A percentile compares a stretch with the other conserved stretches of the same genome.
phyloP scores from a whole-genome alignment of 306 rosid species.

The Quercus berberidifolia region DNA sequence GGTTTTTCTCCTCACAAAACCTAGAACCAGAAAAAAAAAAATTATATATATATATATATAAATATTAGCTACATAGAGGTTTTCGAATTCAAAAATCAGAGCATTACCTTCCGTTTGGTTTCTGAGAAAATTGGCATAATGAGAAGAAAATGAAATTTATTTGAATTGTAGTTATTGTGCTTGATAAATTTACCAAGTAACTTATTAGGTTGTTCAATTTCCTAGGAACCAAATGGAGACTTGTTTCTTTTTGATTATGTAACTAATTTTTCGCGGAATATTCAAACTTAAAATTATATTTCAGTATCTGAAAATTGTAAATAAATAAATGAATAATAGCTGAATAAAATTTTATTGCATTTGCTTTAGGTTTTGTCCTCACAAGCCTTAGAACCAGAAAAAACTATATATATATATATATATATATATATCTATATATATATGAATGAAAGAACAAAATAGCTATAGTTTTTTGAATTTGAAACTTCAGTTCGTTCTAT shows the following conservation, averaged over 20 bases:
- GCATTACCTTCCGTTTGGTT: neutral
- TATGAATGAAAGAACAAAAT: too few relatives aligned
- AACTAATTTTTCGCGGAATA: neutral
- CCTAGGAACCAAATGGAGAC: neutral
- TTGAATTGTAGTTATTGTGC: neutral
- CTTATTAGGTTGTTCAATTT: neutral
- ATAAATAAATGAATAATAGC: neutral
- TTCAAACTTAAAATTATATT: neutral
- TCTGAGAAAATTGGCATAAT: neutral
- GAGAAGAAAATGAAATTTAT: too few relatives aligned
- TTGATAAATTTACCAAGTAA: neutral
- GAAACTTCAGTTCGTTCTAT: neutral
- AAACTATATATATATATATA: too few relatives aligned
- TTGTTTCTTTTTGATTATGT: neutral
- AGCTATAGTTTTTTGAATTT: too few relatives aligned
- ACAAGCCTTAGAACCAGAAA: neutral
- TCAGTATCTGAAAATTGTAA: neutral
- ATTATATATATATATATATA: too few relatives aligned
- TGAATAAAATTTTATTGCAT: too few relatives aligned
- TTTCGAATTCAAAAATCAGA: too few relatives aligned
- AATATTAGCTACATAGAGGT: too few relatives aligned
- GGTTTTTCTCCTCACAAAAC: neutral
- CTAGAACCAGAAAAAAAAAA: neutral
- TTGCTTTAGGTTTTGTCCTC: neutral
- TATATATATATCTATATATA: too few relatives aligned